These are phyloP conservation scores for Quercus phellos DNA, from an alignment of 331 rosid species.

Conservation along the genomic window DNA sequence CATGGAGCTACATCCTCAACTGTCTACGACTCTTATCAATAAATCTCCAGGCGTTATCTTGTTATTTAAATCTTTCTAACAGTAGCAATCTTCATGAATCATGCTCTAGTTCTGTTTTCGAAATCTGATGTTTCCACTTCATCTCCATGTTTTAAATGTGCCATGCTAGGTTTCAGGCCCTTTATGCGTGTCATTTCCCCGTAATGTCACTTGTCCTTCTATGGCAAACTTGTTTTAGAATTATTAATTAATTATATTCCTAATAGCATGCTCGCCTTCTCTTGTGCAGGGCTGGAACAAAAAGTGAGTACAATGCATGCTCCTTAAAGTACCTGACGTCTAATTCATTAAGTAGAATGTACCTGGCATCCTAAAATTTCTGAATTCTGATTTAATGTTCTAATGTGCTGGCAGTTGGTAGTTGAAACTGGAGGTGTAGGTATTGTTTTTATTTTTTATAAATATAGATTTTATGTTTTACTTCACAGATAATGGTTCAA, in stretches of 20 bases:
- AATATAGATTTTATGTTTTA: not conserved
- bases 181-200: too few relatives aligned
- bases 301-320: slow-evolving; percentile 35
- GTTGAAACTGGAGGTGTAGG: not conserved
- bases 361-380: not conserved
- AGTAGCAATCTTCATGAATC: too few relatives aligned
- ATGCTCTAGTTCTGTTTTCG: too few relatives aligned
- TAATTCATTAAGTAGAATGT: not conserved
- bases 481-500: not conserved
- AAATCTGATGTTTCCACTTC: too few relatives aligned
- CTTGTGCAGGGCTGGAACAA: slow-evolving; percentile 81
- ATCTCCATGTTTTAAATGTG: too few relatives aligned
- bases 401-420: not conserved
- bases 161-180: too few relatives aligned
- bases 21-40: too few relatives aligned
- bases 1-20: too few relatives aligned
- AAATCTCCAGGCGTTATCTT: too few relatives aligned
- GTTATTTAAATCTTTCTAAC: too few relatives aligned
- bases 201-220: too few relatives aligned
- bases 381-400: not conserved
- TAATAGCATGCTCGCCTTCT: not conserved
- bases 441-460: not conserved
- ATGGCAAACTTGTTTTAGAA: too few relatives aligned
- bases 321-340: not conserved
- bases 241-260: not conserved